Conservation (phyloP, 2,329 filamentous ascomycete genomes). For the Colletotrichum filicis region DNA sequence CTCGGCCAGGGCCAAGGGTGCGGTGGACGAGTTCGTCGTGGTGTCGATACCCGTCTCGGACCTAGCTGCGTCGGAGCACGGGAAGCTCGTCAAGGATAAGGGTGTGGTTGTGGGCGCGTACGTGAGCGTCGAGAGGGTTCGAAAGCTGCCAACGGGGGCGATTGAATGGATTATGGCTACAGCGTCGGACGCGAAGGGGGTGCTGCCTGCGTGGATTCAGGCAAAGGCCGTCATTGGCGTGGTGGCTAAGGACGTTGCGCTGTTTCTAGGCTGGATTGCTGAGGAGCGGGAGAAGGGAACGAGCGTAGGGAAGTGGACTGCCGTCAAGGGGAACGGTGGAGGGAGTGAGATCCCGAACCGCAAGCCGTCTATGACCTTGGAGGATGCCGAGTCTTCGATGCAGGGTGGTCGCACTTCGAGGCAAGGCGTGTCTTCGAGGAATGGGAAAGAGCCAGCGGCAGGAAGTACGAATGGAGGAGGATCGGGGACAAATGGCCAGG, state of each 20-base stretch:
- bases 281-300: constrained; percentile 49
- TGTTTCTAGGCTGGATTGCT: constrained; percentile 73
- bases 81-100: constrained; percentile 51
- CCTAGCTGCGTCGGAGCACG: constrained; percentile 46
- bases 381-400: constrained; percentile 26
- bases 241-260: constrained; percentile 77
- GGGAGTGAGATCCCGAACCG: constrained; percentile 6
- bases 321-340: constrained; percentile 26
- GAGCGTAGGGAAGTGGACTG: constrained; percentile 33
- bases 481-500: constrained; percentile 21
- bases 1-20: constrained; percentile 56
- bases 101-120: constrained; percentile 69
- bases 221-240: constrained; percentile 69
- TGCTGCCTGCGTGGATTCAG: constrained; percentile 74
- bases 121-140: constrained; percentile 72
- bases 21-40: constrained; percentile 60
- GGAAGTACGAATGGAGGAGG: constrained; percentile 11
- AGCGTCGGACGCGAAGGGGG: constrained; percentile 75
- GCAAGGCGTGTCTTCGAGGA: constrained; percentile 22
- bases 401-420: constrained; percentile 28
- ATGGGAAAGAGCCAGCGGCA: constrained; percentile 4
- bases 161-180: constrained; percentile 86
- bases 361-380: constrained; percentile 9
- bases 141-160: constrained; percentile 53
- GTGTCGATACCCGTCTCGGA: constrained; percentile 66